These are phyloP conservation scores for Fusarium metavorans DNA, from an alignment of 2,329 filamentous ascomycete genomes.

Conservation along the genomic window DNA sequence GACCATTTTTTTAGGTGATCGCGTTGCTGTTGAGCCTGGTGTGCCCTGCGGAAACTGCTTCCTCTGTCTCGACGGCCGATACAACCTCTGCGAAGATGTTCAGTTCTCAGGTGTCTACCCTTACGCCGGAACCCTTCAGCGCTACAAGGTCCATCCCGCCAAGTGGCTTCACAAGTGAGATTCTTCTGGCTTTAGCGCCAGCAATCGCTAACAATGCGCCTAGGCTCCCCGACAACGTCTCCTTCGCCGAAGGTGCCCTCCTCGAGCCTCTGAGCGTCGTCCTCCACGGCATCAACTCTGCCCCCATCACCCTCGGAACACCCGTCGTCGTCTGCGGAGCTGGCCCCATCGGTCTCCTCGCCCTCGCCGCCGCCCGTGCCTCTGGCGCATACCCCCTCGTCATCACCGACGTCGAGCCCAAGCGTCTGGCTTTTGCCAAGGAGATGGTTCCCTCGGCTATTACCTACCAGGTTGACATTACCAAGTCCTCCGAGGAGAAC, in stretches of 20 bases:
- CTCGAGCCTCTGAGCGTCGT: constrained; percentile 74
- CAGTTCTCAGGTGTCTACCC: constrained; percentile 72
- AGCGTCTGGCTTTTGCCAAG: constrained; percentile 68
- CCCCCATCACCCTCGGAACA: constrained; percentile 65
- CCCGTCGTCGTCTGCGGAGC: constrained; percentile 71
- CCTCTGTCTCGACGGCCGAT: constrained; percentile 69
- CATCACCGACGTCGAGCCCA: constrained; percentile 71
- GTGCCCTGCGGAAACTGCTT: constrained; percentile 73
- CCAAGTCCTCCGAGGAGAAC: constrained; percentile 61
- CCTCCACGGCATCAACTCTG: constrained; percentile 68
- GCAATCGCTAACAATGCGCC: constrained; percentile 5
- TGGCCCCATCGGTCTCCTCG: constrained; percentile 72
- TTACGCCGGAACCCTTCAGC: constrained; percentile 69
- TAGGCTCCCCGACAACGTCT: constrained; percentile 66
- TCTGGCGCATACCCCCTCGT: constrained; percentile 73
- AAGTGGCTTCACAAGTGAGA: constrained; percentile 66
- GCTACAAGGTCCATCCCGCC: constrained; percentile 72
- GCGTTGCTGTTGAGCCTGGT: constrained; percentile 75
- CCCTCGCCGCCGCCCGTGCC: constrained; percentile 68
- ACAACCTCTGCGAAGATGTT: constrained; percentile 73
- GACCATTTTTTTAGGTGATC: constrained; percentile 59
- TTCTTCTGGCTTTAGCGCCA: background rate
- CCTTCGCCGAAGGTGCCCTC: constrained; percentile 70
- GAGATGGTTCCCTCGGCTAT: constrained; percentile 65
- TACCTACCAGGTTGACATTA: constrained; percentile 65